A percentile compares a stretch with the other conserved stretches of the same genome.
phyloP scores from a whole-genome alignment of 2,329 filamentous ascomycete genomes.

The Trichoderma atroviride region DNA sequence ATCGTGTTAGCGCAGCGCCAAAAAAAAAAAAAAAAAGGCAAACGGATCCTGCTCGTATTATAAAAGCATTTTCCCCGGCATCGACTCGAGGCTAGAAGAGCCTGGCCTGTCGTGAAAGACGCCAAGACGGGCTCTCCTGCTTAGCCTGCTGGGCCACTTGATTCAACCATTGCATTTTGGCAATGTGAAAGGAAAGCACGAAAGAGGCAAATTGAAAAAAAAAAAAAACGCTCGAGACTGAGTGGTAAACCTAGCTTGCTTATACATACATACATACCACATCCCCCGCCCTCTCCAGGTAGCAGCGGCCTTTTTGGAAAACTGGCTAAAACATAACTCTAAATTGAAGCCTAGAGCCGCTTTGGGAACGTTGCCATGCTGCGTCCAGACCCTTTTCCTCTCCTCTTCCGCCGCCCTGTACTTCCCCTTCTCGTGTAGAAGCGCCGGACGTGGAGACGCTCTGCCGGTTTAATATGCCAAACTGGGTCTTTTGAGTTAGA shows the following conservation, averaged over 20 bases:
- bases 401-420: too few species aligned
- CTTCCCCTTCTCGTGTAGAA: neutral
- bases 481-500: neutral
- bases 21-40: too few species aligned
- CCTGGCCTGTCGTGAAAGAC: neutral
- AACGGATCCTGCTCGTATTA: neutral
- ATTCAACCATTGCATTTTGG: neutral
- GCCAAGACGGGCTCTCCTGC: neutral
- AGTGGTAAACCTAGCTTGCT: neutral
- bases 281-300: neutral
- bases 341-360: conserved; percentile 5
- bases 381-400: neutral
- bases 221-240: neutral
- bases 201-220: neutral
- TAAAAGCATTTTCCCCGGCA: neutral
- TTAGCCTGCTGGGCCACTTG: conserved; percentile 1
- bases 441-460: neutral
- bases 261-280: neutral
- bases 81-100: neutral
- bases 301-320: neutral
- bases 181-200: neutral
- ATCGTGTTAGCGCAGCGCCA: conserved; percentile 13
- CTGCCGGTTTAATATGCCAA: neutral
- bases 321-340: conserved; percentile 21
- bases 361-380: neutral